A percentile compares a stretch with the other conserved stretches of the same genome.
phyloP scores from a whole-genome alignment of 2,329 filamentous ascomycete species.

The Boeremia lycopersici region DNA sequence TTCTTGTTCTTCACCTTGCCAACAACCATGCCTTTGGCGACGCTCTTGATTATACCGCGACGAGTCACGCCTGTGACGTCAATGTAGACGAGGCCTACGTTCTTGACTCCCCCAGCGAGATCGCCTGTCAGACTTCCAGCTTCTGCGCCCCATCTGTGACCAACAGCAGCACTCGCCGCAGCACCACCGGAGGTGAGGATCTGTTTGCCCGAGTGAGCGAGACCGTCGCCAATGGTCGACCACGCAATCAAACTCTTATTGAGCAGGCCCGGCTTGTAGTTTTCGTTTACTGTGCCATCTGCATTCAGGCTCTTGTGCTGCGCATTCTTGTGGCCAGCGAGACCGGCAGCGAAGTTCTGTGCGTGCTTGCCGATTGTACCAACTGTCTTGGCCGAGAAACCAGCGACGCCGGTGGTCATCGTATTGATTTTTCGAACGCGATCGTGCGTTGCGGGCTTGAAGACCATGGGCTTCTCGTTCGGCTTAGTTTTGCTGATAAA shows the following conservation, averaged over 20 bases:
- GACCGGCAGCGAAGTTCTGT: conserved; percentile 83
- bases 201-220: conserved; percentile 83
- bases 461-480: conserved; percentile 79
- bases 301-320: conserved; percentile 68
- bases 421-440: conserved; percentile 87
- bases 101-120: conserved; percentile 87
- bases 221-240: conserved; percentile 89
- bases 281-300: conserved; percentile 66
- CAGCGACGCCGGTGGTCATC: conserved; percentile 80
- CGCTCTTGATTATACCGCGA: conserved; percentile 87
- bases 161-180: conserved; percentile 84
- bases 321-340: conserved; percentile 68
- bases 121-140: conserved; percentile 78
- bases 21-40: conserved; percentile 93
- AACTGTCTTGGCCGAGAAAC: conserved; percentile 82
- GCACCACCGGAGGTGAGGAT: conserved; percentile 75
- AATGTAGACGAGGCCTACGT: conserved; percentile 96
- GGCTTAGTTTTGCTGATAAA: conserved; percentile 84
- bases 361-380: conserved; percentile 82
- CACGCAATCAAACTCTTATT: conserved; percentile 98
- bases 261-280: conserved; percentile 87
- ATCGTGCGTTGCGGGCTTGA: conserved; percentile 81
- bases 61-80: conserved; percentile 92
- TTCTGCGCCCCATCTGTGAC: conserved; percentile 87
- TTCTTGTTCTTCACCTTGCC: conserved; percentile 78